A percentile compares a stretch with the other conserved stretches of the same genome.
phyloP scores from a whole-genome alignment of 192 early-diverging fungal genomes.

The Coemansia sp. region DNA sequence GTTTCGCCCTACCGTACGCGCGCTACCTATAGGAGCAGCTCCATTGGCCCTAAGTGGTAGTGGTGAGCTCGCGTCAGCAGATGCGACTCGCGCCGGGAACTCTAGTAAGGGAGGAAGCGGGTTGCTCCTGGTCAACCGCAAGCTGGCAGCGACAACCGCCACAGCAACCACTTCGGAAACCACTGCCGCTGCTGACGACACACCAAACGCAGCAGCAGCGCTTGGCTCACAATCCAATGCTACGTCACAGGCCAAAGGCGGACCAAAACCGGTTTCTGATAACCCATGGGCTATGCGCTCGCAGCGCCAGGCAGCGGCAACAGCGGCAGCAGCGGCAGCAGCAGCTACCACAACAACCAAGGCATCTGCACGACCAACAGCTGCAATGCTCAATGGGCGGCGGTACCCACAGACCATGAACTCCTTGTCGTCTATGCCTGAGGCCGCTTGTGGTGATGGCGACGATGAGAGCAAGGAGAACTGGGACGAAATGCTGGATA shows the following conservation, averaged over 20 bases:
- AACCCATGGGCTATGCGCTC: constrained; percentile 32
- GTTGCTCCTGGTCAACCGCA: constrained; percentile 21
- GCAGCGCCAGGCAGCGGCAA: background rate
- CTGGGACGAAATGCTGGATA: constrained; percentile 29
- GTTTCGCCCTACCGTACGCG: constrained; percentile 40
- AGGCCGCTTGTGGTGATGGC: background rate
- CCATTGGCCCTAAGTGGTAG: background rate
- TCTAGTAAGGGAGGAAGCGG: constrained; percentile 1
- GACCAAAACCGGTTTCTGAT: background rate
- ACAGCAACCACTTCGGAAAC: background rate
- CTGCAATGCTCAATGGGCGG: constrained; percentile 1
- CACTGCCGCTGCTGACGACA: background rate
- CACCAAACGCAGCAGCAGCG: background rate
- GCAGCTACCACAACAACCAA: background rate
- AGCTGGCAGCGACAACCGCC: constrained; percentile 3
- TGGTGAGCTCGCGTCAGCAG: background rate
- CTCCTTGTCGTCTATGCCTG: background rate
- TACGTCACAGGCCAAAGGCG: background rate
- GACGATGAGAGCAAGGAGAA: background rate
- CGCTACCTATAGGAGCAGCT: constrained; percentile 15
- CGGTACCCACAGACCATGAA: constrained; percentile 4
- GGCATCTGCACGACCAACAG: background rate
- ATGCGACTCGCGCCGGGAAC: background rate
- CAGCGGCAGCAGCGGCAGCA: background rate
- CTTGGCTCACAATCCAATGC: background rate